Base-by-base conservation (phyloP, 2,329 filamentous ascomycete species). In the Thermomyces lanuginosus region DNA sequence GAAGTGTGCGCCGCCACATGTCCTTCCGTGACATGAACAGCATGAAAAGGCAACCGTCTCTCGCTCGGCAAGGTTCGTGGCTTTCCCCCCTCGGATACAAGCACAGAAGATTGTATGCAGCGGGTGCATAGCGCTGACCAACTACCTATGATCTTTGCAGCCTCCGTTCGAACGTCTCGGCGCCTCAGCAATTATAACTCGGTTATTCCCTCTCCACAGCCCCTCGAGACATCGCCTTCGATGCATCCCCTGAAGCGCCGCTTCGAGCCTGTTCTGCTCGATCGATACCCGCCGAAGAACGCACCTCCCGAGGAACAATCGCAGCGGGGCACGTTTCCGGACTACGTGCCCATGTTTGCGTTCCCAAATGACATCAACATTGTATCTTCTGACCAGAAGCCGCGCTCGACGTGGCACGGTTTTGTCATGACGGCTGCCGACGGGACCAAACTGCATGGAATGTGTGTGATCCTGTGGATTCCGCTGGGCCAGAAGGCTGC, bases 291-390 rank as follows among this genome's bases (percentile, higher is more conserved):
- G 5, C 76, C 82, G 9, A 81, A 82, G 48, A 69, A 72, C 37
- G 77, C 82, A 46, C n/a, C n/a, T n/a, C 64, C 72, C 12, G 83
- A 92, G 32, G 84, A 93, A 40, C 55, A 77, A 27, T 71, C 79
- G 40, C 68, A 77, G 43, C 69, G 89, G 44, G 83, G 82, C 28
- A 75, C 69, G 31, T 95, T 98, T 46, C 89, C 89, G 1, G 89
- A 98, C 48, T 98, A 93, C 44, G 82, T 98, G 10, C 89, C 89
- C 30, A 95, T 98, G 89, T 98, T 98, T 53, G 84, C 89, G 28
- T 98, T 95, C 44, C 89, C 89, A 23, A 93, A 95, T 53, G 89
- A 98, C 51, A 89, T 98, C 41, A 83, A 83, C 36, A 89, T 98
- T 27, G 81, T 95, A 6, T 93, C 89, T 1, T 84, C 84, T 1